Conservation (phyloP, 2,329 filamentous ascomycete species). For the Fusarium sp. region DNA sequence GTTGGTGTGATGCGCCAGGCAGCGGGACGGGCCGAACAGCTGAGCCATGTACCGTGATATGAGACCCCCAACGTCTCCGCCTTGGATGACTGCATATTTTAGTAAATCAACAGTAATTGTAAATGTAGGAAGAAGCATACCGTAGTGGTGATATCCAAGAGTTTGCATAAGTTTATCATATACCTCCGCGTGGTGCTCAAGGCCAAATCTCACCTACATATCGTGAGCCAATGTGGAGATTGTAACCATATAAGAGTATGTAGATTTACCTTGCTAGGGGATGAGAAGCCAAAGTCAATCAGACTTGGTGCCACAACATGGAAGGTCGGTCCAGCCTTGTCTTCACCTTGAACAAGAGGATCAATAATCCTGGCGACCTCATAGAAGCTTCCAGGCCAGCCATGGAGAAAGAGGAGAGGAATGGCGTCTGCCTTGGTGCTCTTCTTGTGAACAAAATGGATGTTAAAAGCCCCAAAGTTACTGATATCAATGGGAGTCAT, state of each 20-base stretch:
- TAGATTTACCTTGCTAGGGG: not conserved
- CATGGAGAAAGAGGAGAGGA: not conserved
- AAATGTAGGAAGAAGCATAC: too few species aligned
- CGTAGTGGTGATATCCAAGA: not conserved
- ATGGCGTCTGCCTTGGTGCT: rapidly evolving
- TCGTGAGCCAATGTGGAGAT: too few species aligned
- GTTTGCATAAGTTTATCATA: slow-evolving; percentile 1
- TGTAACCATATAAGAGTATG: too few species aligned
- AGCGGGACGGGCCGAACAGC: not conserved
- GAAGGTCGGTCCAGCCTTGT: not conserved
- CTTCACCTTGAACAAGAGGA: not conserved
- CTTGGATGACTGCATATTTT: not conserved
- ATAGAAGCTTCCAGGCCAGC: not conserved
- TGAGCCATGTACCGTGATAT: not conserved
- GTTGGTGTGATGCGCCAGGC: too few species aligned
- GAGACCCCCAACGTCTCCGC: not conserved
- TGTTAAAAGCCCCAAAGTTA: too few species aligned
- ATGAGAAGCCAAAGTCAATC: not conserved
- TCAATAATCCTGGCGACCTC: not conserved
- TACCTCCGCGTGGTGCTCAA: not conserved
- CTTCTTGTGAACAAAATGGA: not conserved
- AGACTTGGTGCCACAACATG: slow-evolving; percentile 6
- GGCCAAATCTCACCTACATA: not conserved
- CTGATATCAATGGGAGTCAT: too few species aligned
- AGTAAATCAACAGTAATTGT: too few species aligned